These are phyloP conservation scores for Solanum peruvianum DNA, from an alignment of 257 asterid genomes.

Conservation along the genomic window DNA sequence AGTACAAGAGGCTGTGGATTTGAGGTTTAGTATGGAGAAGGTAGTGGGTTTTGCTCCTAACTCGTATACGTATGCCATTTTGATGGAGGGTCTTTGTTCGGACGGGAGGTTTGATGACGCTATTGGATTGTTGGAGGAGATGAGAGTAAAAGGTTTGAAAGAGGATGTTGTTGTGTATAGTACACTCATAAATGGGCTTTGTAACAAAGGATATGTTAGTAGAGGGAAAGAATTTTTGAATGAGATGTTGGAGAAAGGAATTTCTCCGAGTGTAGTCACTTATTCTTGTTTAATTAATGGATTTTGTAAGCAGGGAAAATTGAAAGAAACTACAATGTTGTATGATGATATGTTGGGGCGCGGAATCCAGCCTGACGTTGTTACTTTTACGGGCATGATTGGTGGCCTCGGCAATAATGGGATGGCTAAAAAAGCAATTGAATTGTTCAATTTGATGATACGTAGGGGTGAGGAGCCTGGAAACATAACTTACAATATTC, in stretches of 20 bases:
- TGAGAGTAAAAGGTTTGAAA: conserved; percentile 36
- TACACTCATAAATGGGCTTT: conserved; percentile 43
- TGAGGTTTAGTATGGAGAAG: conserved; percentile 46
- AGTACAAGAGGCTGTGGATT: conserved; percentile 29
- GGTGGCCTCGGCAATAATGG: conserved; percentile 38
- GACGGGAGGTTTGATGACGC: conserved; percentile 37
- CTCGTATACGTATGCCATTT: conserved; percentile 30
- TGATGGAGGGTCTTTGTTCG: conserved; percentile 37
- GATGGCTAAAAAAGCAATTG: conserved; percentile 38
- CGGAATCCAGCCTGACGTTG: conserved; percentile 49
- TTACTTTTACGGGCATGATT: conserved; percentile 42
- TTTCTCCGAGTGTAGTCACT: conserved; percentile 35
- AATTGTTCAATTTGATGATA: conserved; percentile 47
- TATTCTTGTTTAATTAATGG: conserved; percentile 53
- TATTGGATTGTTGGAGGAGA: conserved; percentile 33
- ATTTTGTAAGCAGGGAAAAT: conserved; percentile 41
- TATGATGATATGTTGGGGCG: conserved; percentile 43
- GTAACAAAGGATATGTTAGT: conserved; percentile 28
- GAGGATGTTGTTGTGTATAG: conserved; percentile 29
- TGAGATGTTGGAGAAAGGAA: conserved; percentile 45
- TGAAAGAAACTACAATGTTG: conserved; percentile 35
- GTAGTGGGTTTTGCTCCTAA: conserved; percentile 24
- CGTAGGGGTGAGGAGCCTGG: conserved; percentile 45
- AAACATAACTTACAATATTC: conserved; percentile 31
- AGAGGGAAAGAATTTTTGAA: conserved; percentile 37